Evolutionary conservation across 2,329 filamentous ascomycete species (phyloP), one percentile per base, ranked within the genome.

Genomic region (Alternaria consortialis): DNA sequence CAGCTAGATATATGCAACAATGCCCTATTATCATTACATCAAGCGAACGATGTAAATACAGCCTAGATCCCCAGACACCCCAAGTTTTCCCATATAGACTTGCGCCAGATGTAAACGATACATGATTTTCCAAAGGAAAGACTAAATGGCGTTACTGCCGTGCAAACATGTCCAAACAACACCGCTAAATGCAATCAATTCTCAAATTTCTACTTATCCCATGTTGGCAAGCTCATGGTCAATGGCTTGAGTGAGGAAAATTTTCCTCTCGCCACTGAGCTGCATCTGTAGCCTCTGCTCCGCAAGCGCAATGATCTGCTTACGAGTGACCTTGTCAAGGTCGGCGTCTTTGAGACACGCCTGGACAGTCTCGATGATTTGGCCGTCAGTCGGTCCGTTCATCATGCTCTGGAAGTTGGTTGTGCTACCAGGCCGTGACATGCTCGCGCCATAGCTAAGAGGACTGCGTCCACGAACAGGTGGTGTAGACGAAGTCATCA

Each of bases 311-410:
- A 83, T 83, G 77, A 88, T 82, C 82, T 98, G 94, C 83, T 99
- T 99, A 88, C 98, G 99, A 7, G 95, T 99, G 48, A 98, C 92
- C n/a, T 87, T 94, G 77, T 99, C 95, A 42, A 99, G 84, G 78
- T 99, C 94, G 0, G 97, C 93, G 73, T 97, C 94, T 15, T 85
- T 82, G 64, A 99, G 84, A 70, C 95, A 95, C 52, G 86, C 84
- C 73, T 93, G 91, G 64, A 98, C 94, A 1, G 92, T 91, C 63
- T 96, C 91, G 17, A 92, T 85, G 66, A 99, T 97, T 62, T 88
- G 86, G 46, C 83, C 84, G 72, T 98, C 94, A 67, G 91, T 92
- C 0, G 93, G 91, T 0, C 92, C 93, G 25, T 82, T 83, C 63
- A 76, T 74, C 73, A 79, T 80, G 46, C 80, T 83, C 66, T 87